A percentile compares a stretch with the other conserved stretches of the same genome.
These are phyloP conservation scores for Cenchrus purpureus DNA, from an alignment of 176 grass and related monocot genomes.

Conservation along the genomic window DNA sequence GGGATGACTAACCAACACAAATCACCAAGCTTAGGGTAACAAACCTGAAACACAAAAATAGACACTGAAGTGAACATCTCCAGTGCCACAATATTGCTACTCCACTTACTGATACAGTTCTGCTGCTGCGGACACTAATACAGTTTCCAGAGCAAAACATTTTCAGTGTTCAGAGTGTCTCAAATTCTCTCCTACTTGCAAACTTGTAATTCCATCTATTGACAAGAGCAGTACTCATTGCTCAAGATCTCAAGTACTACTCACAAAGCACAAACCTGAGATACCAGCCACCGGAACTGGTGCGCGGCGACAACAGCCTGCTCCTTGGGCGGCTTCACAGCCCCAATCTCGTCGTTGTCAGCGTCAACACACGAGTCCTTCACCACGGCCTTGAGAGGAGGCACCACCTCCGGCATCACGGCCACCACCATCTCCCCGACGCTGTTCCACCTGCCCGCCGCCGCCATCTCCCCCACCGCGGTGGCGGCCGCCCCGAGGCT, in stretches of 20 bases:
- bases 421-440: conserved; percentile 56
- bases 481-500: conserved; percentile 40
- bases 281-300: conserved; percentile 87
- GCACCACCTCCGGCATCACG: conserved; percentile 56
- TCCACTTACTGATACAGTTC: not conserved
- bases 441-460: conserved; percentile 40
- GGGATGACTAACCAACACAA: conserved; percentile 75
- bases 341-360: conserved; percentile 56
- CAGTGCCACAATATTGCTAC: not conserved
- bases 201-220: not conserved
- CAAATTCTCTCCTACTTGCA: not conserved
- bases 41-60: conserved; percentile 52
- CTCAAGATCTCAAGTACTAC: not conserved
- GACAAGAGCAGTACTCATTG: not conserved
- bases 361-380: conserved; percentile 60
- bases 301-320: conserved; percentile 64
- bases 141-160: not conserved
- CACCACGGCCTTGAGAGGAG: conserved; percentile 61
- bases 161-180: not conserved
- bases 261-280: conserved; percentile 57
- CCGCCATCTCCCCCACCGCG: conserved; percentile 42
- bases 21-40: conserved; percentile 70
- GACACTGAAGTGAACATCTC: not conserved
- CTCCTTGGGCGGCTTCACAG: conserved; percentile 58
- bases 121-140: not conserved